A percentile compares a stretch with the other conserved stretches of the same genome.
Conservation (phyloP, 1,284 basidiomycete genomes). For the Ceratobasidium sp. region DNA sequence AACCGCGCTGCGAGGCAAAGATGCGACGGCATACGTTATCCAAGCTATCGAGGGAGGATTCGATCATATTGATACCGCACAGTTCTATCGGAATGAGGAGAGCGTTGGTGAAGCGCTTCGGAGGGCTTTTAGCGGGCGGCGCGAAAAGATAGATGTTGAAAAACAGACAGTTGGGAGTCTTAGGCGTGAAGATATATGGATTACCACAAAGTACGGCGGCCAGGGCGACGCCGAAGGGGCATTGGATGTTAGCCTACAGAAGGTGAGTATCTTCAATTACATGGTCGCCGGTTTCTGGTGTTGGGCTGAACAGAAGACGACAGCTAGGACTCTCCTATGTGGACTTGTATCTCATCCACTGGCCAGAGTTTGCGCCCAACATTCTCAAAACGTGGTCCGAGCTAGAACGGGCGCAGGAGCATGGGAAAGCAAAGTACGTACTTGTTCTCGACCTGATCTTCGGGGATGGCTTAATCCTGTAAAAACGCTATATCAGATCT, state of each 20-base stretch:
- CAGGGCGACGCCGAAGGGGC: slow-evolving; percentile 6
- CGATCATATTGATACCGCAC: slow-evolving; percentile 66
- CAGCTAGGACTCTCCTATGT: slow-evolving; percentile 77
- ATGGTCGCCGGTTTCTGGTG: background rate
- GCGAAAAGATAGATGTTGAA: slow-evolving; percentile 10
- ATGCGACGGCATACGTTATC: slow-evolving; percentile 65
- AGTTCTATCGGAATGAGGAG: slow-evolving; percentile 65
- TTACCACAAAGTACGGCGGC: slow-evolving; percentile 47
- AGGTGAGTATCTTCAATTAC: background rate
- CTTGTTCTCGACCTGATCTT: background rate
- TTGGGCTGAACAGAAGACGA: background rate
- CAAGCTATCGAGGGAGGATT: slow-evolving; percentile 69
- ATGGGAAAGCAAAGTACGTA: slow-evolving; percentile 69
- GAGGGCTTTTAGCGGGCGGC: slow-evolving; percentile 52
- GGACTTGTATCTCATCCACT: slow-evolving; percentile 79
- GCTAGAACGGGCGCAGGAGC: slow-evolving; percentile 70
- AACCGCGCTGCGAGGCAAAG: slow-evolving; percentile 65
- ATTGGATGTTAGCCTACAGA: slow-evolving; percentile 24
- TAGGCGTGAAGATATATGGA: slow-evolving; percentile 43
- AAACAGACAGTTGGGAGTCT: background rate
- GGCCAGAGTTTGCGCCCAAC: slow-evolving; percentile 64
- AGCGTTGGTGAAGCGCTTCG: slow-evolving; percentile 66
- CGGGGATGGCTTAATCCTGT: background rate
- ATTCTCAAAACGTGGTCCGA: slow-evolving; percentile 70
- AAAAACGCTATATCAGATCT: background rate